A percentile compares a stretch with the other conserved stretches of the same genome.
Evolutionary conservation across 148 eudicot species (phyloP).

Genomic region (Spergularia marina): DNA sequence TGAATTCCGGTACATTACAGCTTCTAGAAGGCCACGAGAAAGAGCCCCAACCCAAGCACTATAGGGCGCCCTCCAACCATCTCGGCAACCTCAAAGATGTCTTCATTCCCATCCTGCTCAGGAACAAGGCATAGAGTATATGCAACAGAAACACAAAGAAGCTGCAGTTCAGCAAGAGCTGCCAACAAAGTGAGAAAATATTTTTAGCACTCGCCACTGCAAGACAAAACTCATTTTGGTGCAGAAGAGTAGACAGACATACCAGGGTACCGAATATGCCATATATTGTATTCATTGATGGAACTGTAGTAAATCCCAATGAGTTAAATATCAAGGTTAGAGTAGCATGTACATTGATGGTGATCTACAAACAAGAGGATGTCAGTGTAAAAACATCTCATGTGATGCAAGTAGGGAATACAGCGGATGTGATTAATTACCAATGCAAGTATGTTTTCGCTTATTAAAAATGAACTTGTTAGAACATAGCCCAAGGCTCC

Average conservation of each 20-base stretch:
- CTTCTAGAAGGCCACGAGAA: neutral
- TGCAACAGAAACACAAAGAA: conserved; percentile 82
- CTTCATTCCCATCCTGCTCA: conserved; percentile 77
- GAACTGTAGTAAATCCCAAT: conserved; percentile 60
- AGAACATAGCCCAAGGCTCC: conserved; percentile 82
- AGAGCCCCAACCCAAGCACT: neutral
- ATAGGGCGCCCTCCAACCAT: conserved; percentile 74
- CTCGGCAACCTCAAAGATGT: conserved; percentile 53
- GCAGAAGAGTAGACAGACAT: conserved; percentile 17
- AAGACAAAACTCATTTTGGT: neutral
- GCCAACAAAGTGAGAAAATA: conserved; percentile 16
- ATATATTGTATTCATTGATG: conserved; percentile 73
- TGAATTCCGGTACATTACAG: neutral
- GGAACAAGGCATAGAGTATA: conserved; percentile 74
- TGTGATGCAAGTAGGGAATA: neutral
- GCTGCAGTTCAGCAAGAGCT: conserved; percentile 76
- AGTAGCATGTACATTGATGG: conserved; percentile 77
- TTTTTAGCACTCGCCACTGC: neutral
- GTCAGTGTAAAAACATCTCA: neutral
- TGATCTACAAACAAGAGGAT: conserved; percentile 49
- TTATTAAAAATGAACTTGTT: conserved; percentile 75
- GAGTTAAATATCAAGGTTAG: conserved; percentile 56
- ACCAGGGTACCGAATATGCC: conserved; percentile 77
- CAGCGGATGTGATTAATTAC: conserved; percentile 35
- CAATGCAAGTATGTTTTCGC: conserved; percentile 90